phyloP scores from a whole-genome alignment of 2,329 filamentous ascomycete genomes.

The Talaromyces atroroseus region DNA sequence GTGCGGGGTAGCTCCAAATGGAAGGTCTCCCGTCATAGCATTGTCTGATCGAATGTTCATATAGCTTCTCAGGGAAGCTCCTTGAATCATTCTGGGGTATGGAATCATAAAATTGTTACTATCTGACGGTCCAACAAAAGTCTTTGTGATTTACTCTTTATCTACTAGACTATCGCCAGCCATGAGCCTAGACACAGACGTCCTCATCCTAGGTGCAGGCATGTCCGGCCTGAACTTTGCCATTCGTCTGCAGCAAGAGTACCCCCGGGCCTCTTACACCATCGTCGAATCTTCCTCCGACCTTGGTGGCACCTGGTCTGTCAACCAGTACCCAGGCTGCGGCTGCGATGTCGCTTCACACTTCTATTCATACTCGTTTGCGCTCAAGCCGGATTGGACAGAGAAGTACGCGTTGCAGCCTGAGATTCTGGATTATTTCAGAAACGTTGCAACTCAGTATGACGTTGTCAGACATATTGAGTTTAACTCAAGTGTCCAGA shows the following conservation, averaged over 20 bases:
- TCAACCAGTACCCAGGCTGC: conserved; percentile 34
- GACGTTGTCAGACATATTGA: conserved; percentile 20
- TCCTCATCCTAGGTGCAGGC: conserved; percentile 49
- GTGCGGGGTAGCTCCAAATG: not conserved
- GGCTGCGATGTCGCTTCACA: conserved; percentile 37
- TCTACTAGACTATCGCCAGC: not conserved
- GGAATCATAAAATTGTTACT: not conserved
- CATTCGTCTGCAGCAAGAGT: conserved; percentile 40
- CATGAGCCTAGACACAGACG: conserved; percentile 26
- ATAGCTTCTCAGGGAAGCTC: not conserved
- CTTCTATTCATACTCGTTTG: conserved; percentile 42
- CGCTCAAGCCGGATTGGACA: conserved; percentile 37
- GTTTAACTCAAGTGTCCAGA: conserved; percentile 19
- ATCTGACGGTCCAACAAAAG: not conserved
- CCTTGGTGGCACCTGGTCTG: conserved; percentile 33
- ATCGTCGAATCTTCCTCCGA: conserved; percentile 41
- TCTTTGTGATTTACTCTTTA: not conserved
- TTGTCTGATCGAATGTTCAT: not conserved
- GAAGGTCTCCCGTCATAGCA: not conserved
- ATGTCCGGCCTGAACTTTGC: conserved; percentile 45
- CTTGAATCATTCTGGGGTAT: no score
- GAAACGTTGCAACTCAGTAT: conserved; percentile 18
- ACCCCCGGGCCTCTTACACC: conserved; percentile 35
- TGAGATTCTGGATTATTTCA: conserved; percentile 31
- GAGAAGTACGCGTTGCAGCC: conserved; percentile 29